Conservation (phyloP, 176 grass and related monocot species). For the Cenchrus fungigraminus region DNA sequence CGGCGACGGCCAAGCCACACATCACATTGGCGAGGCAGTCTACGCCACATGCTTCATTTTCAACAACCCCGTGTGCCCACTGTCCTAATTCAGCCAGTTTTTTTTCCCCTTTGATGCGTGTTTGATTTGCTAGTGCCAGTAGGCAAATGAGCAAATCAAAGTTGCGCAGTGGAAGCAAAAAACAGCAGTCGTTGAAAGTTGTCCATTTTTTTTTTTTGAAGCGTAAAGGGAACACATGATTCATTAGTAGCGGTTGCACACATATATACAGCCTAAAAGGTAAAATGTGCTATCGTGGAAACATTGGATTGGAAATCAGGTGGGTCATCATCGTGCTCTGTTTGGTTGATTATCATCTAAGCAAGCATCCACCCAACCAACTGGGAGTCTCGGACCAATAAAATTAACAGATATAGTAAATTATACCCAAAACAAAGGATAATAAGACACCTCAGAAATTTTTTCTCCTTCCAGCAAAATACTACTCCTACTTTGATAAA, state of each 20-base stretch:
- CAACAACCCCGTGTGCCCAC: neutral
- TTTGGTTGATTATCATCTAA: neutral
- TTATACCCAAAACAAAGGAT: neutral
- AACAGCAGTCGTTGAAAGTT: no score
- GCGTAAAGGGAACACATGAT: neutral
- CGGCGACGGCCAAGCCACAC: slow-evolving; percentile 19
- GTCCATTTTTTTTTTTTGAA: no score
- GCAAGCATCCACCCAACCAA: neutral
- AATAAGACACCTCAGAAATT: neutral
- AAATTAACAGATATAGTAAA: neutral
- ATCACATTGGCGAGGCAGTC: neutral
- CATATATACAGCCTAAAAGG: neutral
- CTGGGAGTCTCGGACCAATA: neutral
- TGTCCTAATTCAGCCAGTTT: slow-evolving; percentile 1
- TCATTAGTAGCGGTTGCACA: neutral
- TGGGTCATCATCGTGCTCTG: neutral
- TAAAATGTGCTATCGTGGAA: neutral
- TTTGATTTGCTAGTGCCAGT: neutral
- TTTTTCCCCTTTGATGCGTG: neutral
- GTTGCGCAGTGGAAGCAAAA: no score
- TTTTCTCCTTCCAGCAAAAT: neutral
- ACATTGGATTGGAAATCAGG: neutral
- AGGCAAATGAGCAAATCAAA: no score
- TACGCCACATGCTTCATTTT: slow-evolving; percentile 31
- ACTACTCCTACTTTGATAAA: neutral